These are phyloP conservation scores for Apiotrichum laibachii DNA, from an alignment of 1,284 basidiomycete species.

Conservation along the genomic window DNA sequence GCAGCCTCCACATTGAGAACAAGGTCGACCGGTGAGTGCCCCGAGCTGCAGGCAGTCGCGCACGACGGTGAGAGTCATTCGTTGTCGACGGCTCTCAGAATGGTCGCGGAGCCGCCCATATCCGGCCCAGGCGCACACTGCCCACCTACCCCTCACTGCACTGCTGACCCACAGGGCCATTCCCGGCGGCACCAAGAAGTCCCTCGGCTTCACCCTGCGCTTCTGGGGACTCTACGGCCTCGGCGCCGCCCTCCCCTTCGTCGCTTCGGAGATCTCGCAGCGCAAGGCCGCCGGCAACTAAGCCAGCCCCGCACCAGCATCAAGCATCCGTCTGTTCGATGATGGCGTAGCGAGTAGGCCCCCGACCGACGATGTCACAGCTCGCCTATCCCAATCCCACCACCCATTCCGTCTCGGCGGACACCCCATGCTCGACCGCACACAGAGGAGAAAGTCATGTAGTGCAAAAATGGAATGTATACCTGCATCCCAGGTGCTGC, in stretches of 20 bases:
- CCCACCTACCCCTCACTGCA: neutral
- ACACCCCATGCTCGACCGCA: too few relatives aligned
- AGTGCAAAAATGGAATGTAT: too few relatives aligned
- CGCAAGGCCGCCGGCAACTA: neutral
- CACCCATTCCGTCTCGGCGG: too few relatives aligned
- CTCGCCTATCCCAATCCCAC: too few relatives aligned
- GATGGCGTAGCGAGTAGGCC: too few relatives aligned
- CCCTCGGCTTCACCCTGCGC: neutral
- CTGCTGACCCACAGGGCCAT: neutral
- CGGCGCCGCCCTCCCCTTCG: slow-evolving; percentile 6
- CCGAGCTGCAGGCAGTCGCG: neutral
- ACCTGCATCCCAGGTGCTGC: too few relatives aligned
- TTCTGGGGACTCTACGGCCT: neutral
- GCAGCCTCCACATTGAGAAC: slow-evolving; percentile 9
- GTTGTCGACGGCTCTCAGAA: too few relatives aligned
- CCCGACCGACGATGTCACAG: too few relatives aligned
- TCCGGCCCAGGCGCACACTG: neutral
- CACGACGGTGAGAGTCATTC: too few relatives aligned
- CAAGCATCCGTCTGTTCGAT: neutral
- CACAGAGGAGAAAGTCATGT: too few relatives aligned
- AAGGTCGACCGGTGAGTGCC: slow-evolving; percentile 4
- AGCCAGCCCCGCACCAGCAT: neutral
- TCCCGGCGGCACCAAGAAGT: slow-evolving; percentile 3
- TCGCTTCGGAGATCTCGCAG: neutral
- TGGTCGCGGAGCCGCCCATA: neutral